A percentile compares a stretch with the other conserved stretches of the same genome.
These are phyloP conservation scores for Conoideocrella luteorostrata DNA, from an alignment of 2,329 filamentous ascomycete genomes.

Conservation along the genomic window DNA sequence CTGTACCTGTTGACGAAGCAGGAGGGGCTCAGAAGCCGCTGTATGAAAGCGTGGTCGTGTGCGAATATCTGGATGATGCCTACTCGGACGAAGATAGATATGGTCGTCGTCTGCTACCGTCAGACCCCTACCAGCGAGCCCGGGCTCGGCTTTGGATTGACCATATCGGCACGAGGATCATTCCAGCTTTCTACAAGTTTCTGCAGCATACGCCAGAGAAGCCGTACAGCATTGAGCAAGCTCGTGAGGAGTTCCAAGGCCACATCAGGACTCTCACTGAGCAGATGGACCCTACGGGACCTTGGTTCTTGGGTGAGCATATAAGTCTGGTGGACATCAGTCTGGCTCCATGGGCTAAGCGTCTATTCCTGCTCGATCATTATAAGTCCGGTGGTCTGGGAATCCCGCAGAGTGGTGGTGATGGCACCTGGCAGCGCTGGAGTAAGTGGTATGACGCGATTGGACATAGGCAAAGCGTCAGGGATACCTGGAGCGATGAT, in stretches of 20 bases:
- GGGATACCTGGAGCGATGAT: conserved; percentile 60
- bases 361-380: conserved; percentile 68
- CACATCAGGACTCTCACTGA: conserved; percentile 53
- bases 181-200: conserved; percentile 62
- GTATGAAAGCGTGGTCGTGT: conserved; percentile 67
- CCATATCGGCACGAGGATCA: conserved; percentile 59
- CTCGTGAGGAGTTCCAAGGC: conserved; percentile 50
- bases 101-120: conserved; percentile 48
- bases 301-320: conserved; percentile 60
- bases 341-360: conserved; percentile 65
- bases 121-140: conserved; percentile 58
- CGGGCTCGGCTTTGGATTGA: conserved; percentile 67
- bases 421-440: conserved; percentile 58
- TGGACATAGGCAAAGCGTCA: conserved; percentile 53
- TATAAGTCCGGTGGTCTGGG: conserved; percentile 56
- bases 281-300: conserved; percentile 51
- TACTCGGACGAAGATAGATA: conserved; percentile 42
- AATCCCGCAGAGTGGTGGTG: conserved; percentile 45
- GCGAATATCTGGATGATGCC: conserved; percentile 70
- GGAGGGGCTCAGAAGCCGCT: conserved; percentile 46
- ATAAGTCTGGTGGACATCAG: conserved; percentile 65
- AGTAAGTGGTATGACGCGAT: conserved; percentile 57
- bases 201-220: conserved; percentile 49
- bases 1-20: conserved; percentile 30
- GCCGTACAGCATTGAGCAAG: conserved; percentile 42